These are phyloP conservation scores for Peniophora sp. DNA, from an alignment of 1,284 basidiomycete species.

Conservation along the genomic window DNA sequence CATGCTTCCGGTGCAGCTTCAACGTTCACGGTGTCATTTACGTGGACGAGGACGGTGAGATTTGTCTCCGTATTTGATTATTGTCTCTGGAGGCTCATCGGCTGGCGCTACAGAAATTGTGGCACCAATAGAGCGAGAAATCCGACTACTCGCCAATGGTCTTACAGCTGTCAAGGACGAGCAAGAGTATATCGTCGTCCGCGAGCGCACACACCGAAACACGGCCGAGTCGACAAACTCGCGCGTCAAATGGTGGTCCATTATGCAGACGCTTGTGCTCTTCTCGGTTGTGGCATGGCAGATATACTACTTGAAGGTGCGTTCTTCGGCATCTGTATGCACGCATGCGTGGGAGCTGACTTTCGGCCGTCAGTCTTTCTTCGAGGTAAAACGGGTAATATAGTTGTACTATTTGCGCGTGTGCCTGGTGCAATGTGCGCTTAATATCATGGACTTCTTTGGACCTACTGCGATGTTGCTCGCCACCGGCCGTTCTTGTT, in stretches of 20 bases:
- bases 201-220: constrained; percentile 90
- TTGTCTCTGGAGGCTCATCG: constrained; percentile 13
- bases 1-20: constrained; percentile 55
- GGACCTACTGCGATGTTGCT: no score
- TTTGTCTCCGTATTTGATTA: constrained; percentile 2
- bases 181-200: constrained; percentile 95
- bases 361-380: constrained; percentile 58
- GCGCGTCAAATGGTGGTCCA: constrained; percentile 98
- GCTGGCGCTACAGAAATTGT: constrained; percentile 50
- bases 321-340: constrained; percentile 16
- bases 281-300: constrained; percentile 94
- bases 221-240: constrained; percentile 94
- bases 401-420: constrained; percentile 22
- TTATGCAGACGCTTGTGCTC: constrained; percentile 82
- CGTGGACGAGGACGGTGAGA: constrained; percentile 63
- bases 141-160: constrained; percentile 80
- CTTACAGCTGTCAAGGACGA: constrained; percentile 94
- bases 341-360: constrained; percentile 2
- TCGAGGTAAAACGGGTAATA: constrained; percentile 92
- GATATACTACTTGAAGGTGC: constrained; percentile 92
- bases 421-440: no score
- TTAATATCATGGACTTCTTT: no score
- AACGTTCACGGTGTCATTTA: constrained; percentile 98
- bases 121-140: constrained; percentile 94
- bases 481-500: no score